Evolutionary conservation across 768 basidiomycete genomes (phyloP).

Genomic region (Leccinum barrowsii): DNA sequence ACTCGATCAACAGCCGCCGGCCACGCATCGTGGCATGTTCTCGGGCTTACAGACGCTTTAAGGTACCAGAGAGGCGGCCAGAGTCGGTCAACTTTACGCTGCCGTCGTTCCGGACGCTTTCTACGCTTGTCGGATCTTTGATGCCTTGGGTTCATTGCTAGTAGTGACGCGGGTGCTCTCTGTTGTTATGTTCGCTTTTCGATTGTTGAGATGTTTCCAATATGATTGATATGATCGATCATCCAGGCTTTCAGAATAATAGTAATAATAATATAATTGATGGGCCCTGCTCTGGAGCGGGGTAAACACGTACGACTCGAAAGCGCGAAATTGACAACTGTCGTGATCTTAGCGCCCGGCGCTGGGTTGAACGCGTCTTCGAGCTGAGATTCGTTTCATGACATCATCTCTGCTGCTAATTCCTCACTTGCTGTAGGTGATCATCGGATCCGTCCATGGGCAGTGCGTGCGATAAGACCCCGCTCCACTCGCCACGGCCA

Average conservation of each 20-base stretch:
- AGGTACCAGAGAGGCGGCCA: slow-evolving; percentile 5
- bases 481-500: background rate
- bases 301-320: background rate
- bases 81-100: slow-evolving; percentile 30
- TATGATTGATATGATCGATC: background rate
- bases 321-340: too few species aligned
- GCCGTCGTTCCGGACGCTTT: slow-evolving; percentile 31
- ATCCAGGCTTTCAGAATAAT: background rate
- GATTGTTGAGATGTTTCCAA: background rate
- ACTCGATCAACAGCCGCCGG: slow-evolving; percentile 13
- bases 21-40: slow-evolving; percentile 13
- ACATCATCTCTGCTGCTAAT: background rate
- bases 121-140: slow-evolving; percentile 29
- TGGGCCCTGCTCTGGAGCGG: background rate
- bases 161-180: background rate
- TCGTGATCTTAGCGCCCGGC: background rate
- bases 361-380: background rate
- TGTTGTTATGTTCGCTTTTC: background rate
- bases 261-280: background rate
- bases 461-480: background rate
- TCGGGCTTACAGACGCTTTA: slow-evolving; percentile 12
- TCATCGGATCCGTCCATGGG: background rate
- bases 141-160: slow-evolving; percentile 29
- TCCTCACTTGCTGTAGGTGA: too few species aligned
- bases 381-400: background rate